These are phyloP conservation scores for Camelina sativa DNA, from an alignment of 345 rosid genomes.

Conservation along the genomic window DNA sequence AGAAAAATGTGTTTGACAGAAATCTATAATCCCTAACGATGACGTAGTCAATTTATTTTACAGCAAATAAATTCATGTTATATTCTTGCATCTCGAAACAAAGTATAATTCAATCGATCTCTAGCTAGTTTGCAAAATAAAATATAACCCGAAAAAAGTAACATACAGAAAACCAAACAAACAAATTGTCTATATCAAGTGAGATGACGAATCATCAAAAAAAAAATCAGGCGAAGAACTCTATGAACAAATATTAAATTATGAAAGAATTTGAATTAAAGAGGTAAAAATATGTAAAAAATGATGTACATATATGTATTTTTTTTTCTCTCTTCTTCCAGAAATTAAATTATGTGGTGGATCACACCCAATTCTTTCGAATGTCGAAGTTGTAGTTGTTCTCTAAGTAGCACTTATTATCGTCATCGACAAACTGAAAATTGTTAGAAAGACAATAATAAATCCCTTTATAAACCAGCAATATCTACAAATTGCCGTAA, in stretches of 20 bases:
- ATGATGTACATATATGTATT: neutral
- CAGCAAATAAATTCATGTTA: neutral
- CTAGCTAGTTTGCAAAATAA: neutral
- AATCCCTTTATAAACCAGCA: neutral
- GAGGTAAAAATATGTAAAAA: constrained; percentile 4
- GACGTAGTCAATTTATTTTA: neutral
- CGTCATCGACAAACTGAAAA: constrained; percentile 73
- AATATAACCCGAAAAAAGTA: neutral
- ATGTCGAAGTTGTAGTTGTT: constrained; percentile 75
- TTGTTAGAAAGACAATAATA: neutral
- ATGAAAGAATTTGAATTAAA: neutral
- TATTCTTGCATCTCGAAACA: neutral
- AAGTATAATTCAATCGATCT: neutral
- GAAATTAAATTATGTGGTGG: neutral
- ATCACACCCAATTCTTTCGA: constrained; percentile 62
- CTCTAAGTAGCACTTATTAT: constrained; percentile 78
- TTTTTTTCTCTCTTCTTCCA: constrained; percentile 27
- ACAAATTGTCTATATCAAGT: neutral
- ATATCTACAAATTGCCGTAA: neutral
- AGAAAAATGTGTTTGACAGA: neutral
- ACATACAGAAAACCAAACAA: neutral
- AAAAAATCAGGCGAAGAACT: constrained; percentile 6
- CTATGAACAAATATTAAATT: neutral
- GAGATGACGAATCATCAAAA: neutral
- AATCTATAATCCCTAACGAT: neutral